Evolutionary conservation across 2,329 filamentous ascomycete genomes (phyloP).

Genomic region (Colletotrichum tropicicola): DNA sequence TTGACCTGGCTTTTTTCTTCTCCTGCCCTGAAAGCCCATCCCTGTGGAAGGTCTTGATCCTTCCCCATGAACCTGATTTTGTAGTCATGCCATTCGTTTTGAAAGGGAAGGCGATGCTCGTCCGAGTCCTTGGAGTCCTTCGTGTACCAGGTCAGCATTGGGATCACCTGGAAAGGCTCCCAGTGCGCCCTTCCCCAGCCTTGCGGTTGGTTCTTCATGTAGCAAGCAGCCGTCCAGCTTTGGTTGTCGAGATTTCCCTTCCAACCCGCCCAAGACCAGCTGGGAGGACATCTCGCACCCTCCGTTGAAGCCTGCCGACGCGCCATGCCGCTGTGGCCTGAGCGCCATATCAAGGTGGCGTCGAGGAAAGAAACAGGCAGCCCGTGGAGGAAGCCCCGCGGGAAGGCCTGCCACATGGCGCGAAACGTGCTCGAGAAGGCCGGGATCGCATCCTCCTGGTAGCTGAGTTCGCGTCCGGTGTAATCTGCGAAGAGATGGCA

Average conservation of each 20-base stretch:
- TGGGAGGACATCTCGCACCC: background rate
- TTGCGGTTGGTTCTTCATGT: background rate
- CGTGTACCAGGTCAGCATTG: background rate
- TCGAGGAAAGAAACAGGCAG: background rate
- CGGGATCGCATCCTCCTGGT: background rate
- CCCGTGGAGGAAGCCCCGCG: background rate
- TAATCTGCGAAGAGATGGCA: background rate
- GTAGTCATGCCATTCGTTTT: background rate
- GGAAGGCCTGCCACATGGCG: background rate
- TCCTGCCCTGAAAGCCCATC: background rate
- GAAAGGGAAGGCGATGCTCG: background rate
- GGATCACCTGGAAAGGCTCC: background rate
- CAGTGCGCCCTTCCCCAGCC: background rate
- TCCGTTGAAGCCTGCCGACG: background rate
- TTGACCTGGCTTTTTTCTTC: background rate
- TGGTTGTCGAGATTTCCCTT: background rate
- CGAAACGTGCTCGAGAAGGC: background rate
- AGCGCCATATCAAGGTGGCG: background rate
- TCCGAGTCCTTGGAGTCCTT: background rate
- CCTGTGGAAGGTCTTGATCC: background rate
- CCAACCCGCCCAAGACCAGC: background rate
- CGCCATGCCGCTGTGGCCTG: too few species aligned
- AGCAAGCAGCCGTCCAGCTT: background rate
- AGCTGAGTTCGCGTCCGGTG: background rate
- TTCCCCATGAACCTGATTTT: background rate